phyloP scores from a whole-genome alignment of 2,329 filamentous ascomycete species.

The Talaromyces atroroseus region DNA sequence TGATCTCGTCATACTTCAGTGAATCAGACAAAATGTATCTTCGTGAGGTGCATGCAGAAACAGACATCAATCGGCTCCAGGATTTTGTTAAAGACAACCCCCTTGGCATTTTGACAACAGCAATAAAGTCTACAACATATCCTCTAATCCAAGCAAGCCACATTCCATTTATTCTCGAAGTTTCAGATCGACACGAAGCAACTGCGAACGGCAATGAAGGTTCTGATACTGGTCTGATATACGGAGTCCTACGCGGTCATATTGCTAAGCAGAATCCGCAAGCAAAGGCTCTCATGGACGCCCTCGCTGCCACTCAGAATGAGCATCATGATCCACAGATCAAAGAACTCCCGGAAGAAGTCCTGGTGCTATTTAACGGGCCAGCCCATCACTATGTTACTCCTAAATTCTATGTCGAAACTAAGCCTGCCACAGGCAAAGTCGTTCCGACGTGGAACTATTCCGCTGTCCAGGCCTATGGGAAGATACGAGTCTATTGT shows the following conservation, averaged over 20 bases:
- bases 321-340: conserved; percentile 26
- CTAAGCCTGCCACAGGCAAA: conserved; percentile 60
- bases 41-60: conserved; percentile 49
- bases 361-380: conserved; percentile 58
- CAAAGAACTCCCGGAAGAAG: conserved; percentile 43
- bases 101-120: conserved; percentile 59
- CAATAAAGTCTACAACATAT: conserved; percentile 46
- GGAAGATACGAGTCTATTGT: conserved; percentile 49
- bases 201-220: conserved; percentile 24
- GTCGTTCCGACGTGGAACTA: conserved; percentile 70
- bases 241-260: conserved; percentile 53
- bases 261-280: conserved; percentile 61
- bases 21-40: conserved; percentile 50
- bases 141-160: conserved; percentile 55
- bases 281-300: conserved; percentile 54
- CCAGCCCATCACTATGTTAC: conserved; percentile 60
- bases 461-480: conserved; percentile 59
- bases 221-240: conserved; percentile 25
- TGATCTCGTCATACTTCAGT: background rate
- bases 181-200: conserved; percentile 28
- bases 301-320: conserved; percentile 23
- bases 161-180: conserved; percentile 56
- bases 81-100: conserved; percentile 56
- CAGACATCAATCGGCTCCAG: conserved; percentile 45
- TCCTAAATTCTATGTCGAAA: conserved; percentile 62